These are phyloP conservation scores for Fomes fomentarius DNA, from an alignment of 1,284 basidiomycete species.

Conservation along the genomic window DNA sequence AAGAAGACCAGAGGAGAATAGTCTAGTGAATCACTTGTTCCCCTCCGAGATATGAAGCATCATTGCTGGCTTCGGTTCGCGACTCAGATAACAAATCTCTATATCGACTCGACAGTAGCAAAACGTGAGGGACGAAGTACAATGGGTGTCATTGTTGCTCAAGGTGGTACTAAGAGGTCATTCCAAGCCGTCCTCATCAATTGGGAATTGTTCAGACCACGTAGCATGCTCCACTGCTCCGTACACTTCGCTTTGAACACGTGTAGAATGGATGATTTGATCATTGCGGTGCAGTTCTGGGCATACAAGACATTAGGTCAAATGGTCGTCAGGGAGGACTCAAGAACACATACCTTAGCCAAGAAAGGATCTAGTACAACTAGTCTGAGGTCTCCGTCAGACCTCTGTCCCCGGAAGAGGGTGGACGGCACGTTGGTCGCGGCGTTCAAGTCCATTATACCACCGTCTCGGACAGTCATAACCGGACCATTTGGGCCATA, in stretches of 20 bases:
- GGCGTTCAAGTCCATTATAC: background rate
- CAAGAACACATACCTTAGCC: background rate
- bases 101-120: no score
- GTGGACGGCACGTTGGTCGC: background rate
- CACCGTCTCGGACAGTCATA: slow-evolving; percentile 14
- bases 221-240: background rate
- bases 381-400: background rate
- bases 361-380: slow-evolving; percentile 10
- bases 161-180: background rate
- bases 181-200: background rate
- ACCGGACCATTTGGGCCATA: background rate
- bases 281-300: slow-evolving; percentile 9
- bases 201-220: background rate
- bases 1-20: slow-evolving; percentile 26
- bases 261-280: background rate
- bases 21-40: background rate
- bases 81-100: no score
- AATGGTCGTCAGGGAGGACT: background rate
- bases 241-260: background rate
- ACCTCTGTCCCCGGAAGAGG: background rate
- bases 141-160: no score
- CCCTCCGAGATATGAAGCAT: no score
- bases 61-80: no score
- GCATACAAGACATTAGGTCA: background rate
- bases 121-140: no score